A percentile compares a stretch with the other conserved stretches of the same genome.
phyloP scores from a whole-genome alignment of 2,329 filamentous ascomycete species.

The Aspergillus melleus region DNA sequence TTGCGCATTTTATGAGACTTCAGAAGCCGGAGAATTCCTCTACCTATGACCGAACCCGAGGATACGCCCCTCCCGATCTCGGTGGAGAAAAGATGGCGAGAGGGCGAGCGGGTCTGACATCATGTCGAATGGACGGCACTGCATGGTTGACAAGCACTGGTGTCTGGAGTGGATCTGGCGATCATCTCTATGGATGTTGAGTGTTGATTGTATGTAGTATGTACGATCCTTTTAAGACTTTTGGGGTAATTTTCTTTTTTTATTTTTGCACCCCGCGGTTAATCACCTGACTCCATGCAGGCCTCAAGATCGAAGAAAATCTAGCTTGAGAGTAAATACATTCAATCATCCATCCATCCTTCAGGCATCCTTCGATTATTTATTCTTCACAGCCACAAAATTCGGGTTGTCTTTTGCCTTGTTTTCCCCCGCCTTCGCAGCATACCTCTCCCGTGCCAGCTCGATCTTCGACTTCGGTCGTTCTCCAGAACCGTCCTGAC shows the following conservation, averaged over 20 bases:
- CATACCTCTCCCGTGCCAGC: conserved; percentile 58
- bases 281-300: not conserved
- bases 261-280: not conserved
- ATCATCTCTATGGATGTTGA: not conserved
- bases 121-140: not conserved
- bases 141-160: not conserved
- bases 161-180: not conserved
- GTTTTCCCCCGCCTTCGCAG: conserved; percentile 37
- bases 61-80: not conserved
- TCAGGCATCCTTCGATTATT: not conserved
- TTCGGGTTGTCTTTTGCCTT: conserved; percentile 4
- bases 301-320: not conserved
- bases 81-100: not conserved
- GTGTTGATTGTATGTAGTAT: not conserved
- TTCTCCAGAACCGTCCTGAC: conserved; percentile 22
- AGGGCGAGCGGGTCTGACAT: not conserved
- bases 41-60: not conserved
- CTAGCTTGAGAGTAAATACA: not conserved
- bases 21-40: not conserved
- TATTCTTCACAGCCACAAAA: conserved; percentile 4
- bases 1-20: not conserved
- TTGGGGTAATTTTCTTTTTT: no score
- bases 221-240: not conserved
- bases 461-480: conserved; percentile 55
- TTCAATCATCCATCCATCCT: not conserved